phyloP scores from a whole-genome alignment of 306 rosid species.

The Trichosanthes truncata region DNA sequence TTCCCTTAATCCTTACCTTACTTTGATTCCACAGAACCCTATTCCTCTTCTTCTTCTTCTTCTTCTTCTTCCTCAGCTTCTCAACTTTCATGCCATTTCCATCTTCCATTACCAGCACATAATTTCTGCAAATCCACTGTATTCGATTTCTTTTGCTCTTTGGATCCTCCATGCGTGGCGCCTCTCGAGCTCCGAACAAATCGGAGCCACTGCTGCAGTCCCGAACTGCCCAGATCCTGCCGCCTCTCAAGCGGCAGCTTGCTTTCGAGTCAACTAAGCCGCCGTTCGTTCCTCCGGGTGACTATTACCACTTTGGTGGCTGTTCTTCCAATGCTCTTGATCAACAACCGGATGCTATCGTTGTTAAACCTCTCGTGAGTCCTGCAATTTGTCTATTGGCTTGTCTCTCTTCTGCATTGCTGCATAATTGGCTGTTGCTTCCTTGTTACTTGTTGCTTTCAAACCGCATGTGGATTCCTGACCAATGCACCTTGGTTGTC shows the following conservation, averaged over 20 bases:
- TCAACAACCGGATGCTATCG: slow-evolving; percentile 54
- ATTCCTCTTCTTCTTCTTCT: background rate
- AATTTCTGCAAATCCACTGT: slow-evolving; percentile 11
- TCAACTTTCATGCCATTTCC: background rate
- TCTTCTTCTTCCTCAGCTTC: background rate
- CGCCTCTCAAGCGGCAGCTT: slow-evolving; percentile 63
- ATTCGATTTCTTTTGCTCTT: background rate
- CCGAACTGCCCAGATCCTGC: slow-evolving; percentile 35
- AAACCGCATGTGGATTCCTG: background rate
- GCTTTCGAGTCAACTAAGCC: slow-evolving; percentile 68
- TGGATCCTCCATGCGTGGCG: slow-evolving; percentile 47
- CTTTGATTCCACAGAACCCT: slow-evolving; percentile 8
- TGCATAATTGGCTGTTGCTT: slow-evolving; percentile 9
- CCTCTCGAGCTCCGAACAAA: slow-evolving; percentile 49
- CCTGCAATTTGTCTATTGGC: background rate
- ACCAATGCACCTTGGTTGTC: background rate
- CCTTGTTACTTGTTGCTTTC: background rate
- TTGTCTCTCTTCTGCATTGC: background rate
- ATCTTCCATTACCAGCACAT: background rate
- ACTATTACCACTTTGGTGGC: slow-evolving; percentile 56
- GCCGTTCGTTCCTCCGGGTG: slow-evolving; percentile 56
- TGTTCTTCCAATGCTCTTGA: slow-evolving; percentile 32
- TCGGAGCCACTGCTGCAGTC: slow-evolving; percentile 27
- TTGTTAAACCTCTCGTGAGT: slow-evolving; percentile 78
- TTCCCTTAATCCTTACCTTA: background rate